These are phyloP conservation scores for Scleromitrula shiraiana DNA, from an alignment of 2,329 filamentous ascomycete genomes.

Conservation along the genomic window DNA sequence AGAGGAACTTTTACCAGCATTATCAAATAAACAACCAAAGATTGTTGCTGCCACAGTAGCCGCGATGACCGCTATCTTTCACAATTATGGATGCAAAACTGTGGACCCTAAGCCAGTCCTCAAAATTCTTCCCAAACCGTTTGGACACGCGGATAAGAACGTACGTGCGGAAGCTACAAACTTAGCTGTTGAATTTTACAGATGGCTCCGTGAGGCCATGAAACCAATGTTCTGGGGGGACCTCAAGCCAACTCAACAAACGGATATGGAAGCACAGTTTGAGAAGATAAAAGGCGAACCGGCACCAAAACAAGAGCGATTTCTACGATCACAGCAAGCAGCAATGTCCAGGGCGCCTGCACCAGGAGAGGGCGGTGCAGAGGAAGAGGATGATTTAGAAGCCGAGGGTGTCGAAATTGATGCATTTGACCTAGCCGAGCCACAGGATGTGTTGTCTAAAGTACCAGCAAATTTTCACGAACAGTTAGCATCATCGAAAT, in stretches of 20 bases:
- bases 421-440: constrained; percentile 72
- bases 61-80: constrained; percentile 75
- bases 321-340: constrained; percentile 83
- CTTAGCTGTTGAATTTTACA: constrained; percentile 86
- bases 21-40: constrained; percentile 87
- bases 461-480: constrained; percentile 78
- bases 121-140: constrained; percentile 81
- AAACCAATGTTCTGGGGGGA: constrained; percentile 97
- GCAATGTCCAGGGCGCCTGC: constrained; percentile 64
- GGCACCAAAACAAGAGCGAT: constrained; percentile 78
- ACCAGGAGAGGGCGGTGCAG: constrained; percentile 48
- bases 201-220: constrained; percentile 96
- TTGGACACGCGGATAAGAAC: constrained; percentile 96
- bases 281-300: constrained; percentile 87
- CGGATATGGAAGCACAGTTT: constrained; percentile 87
- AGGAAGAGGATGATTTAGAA: constrained; percentile 47
- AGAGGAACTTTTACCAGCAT: constrained; percentile 76
- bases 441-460: constrained; percentile 77
- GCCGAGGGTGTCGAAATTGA: constrained; percentile 65
- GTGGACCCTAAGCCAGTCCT: constrained; percentile 88
- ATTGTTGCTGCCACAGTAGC: constrained; percentile 68
- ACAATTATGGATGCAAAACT: constrained; percentile 90
- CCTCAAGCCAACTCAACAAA: constrained; percentile 89
- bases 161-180: constrained; percentile 89
- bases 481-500: constrained; percentile 81